These are phyloP conservation scores for Effrenium voratum DNA, from an alignment of 73 alveolate species.

Conservation along the genomic window DNA sequence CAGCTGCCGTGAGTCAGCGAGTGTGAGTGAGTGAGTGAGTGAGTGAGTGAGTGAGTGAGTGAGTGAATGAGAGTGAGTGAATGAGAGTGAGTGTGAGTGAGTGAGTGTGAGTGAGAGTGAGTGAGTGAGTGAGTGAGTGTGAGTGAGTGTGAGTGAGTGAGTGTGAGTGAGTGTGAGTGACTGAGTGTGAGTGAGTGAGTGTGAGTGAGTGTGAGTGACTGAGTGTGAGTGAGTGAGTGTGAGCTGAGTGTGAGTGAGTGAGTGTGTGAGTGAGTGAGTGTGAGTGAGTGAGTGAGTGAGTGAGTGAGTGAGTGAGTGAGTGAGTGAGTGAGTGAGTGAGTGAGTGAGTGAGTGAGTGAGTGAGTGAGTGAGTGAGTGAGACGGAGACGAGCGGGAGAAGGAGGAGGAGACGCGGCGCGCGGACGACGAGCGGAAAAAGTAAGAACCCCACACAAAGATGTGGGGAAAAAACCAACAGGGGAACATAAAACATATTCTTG, in stretches of 20 bases:
- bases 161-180: constrained; percentile 15
- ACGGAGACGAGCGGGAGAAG: too few relatives aligned
- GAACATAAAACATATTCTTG: too few relatives aligned
- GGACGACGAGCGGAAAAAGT: too few relatives aligned
- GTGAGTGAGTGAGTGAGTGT: neutral
- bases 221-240: constrained; percentile 5
- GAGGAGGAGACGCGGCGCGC: too few relatives aligned
- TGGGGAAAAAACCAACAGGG: too few relatives aligned
- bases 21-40: constrained; percentile 28
- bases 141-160: neutral
- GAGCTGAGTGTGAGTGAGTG: constrained; percentile 16
- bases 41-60: constrained; percentile 19
- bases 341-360: too few relatives aligned
- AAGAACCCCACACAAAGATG: too few relatives aligned
- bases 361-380: too few relatives aligned
- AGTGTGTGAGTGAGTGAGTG: neutral
- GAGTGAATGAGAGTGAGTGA: constrained; percentile 6
- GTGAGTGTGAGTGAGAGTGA: constrained; percentile 12
- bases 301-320: too few relatives aligned
- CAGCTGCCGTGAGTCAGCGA: neutral
- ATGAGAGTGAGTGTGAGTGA: constrained; percentile 6
- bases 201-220: neutral
- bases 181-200: neutral
- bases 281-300: too few relatives aligned
- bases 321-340: too few relatives aligned